Evolutionary conservation across 2,329 filamentous ascomycete species (phyloP).

Genomic region (Paracoccidioides brasiliensis): DNA sequence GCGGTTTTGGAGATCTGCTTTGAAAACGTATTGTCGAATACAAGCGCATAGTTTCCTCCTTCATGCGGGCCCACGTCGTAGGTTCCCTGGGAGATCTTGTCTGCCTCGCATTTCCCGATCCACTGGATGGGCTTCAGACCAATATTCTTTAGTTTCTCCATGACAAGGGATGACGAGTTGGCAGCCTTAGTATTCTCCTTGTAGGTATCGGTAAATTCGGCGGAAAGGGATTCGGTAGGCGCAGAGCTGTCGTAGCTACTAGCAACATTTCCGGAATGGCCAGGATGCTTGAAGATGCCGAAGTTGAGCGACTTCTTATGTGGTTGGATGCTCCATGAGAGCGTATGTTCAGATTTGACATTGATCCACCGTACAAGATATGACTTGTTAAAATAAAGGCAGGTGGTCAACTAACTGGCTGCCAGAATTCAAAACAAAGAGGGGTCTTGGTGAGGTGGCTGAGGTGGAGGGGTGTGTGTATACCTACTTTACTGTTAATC

Average conservation of each 20-base stretch:
- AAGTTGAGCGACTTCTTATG: slow-evolving; percentile 99
- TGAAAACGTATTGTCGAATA: slow-evolving; percentile 98
- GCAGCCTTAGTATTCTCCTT: slow-evolving; percentile 22
- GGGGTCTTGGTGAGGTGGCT: background rate
- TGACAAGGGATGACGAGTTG: slow-evolving; percentile 59
- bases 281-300: slow-evolving; percentile 93
- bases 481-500: slow-evolving; percentile 84
- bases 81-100: slow-evolving; percentile 84
- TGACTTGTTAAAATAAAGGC: slow-evolving; percentile 49
- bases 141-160: slow-evolving; percentile 50
- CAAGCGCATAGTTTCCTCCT: slow-evolving; percentile 86
- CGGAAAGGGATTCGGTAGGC: slow-evolving; percentile 6
- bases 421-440: background rate
- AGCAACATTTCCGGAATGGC: slow-evolving; percentile 43
- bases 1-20: slow-evolving; percentile 90
- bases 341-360: slow-evolving; percentile 77
- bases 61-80: slow-evolving; percentile 63
- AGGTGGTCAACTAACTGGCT: slow-evolving; percentile 11
- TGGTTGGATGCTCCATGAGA: slow-evolving; percentile 95
- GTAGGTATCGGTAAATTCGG: slow-evolving; percentile 19
- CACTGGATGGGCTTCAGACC: slow-evolving; percentile 56
- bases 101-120: slow-evolving; percentile 90
- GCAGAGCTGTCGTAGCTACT: slow-evolving; percentile 21
- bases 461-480: background rate
- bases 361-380: slow-evolving; percentile 97